These are phyloP conservation scores for Dichotomocladium elegans DNA, from an alignment of 371 early-diverging fungal genomes.

Conservation along the genomic window DNA sequence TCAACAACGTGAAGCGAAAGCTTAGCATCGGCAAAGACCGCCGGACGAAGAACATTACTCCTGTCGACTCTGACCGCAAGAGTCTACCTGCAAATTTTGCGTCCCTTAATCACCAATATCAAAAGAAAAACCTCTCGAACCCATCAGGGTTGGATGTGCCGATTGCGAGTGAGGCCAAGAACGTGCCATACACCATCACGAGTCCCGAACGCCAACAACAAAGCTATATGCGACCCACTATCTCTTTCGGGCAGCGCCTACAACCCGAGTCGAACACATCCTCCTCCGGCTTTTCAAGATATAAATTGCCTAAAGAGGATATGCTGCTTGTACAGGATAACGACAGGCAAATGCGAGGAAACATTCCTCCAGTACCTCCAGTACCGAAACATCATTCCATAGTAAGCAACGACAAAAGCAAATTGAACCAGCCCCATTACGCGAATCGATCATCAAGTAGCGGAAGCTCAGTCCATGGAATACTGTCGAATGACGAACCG, in stretches of 20 bases:
- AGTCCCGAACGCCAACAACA: too few relatives aligned
- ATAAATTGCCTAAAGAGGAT: too few relatives aligned
- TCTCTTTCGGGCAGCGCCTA: not conserved
- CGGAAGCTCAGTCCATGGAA: slow-evolving; percentile 1
- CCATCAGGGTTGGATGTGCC: not conserved
- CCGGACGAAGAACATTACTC: slow-evolving; percentile 5
- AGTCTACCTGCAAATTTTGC: slow-evolving; percentile 15
- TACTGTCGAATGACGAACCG: slow-evolving; percentile 4
- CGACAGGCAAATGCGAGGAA: not conserved
- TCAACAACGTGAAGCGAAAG: slow-evolving; percentile 17
- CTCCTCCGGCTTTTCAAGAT: not conserved
- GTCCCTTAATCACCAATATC: not conserved
- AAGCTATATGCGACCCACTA: not conserved
- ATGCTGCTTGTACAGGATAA: not conserved
- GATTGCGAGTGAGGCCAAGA: not conserved
- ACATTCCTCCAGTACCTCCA: slow-evolving; percentile 16
- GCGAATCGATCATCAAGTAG: slow-evolving; percentile 10
- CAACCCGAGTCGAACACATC: not conserved
- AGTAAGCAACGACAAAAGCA: too few relatives aligned
- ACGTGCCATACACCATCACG: too few relatives aligned
- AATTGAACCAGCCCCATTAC: not conserved
- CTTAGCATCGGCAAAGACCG: slow-evolving; percentile 27
- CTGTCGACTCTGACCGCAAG: slow-evolving; percentile 5
- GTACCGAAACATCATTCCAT: slow-evolving; percentile 12
- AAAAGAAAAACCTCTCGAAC: not conserved